Conservation (phyloP, 139 green algal genomes). For the Microglena sp. region DNA sequence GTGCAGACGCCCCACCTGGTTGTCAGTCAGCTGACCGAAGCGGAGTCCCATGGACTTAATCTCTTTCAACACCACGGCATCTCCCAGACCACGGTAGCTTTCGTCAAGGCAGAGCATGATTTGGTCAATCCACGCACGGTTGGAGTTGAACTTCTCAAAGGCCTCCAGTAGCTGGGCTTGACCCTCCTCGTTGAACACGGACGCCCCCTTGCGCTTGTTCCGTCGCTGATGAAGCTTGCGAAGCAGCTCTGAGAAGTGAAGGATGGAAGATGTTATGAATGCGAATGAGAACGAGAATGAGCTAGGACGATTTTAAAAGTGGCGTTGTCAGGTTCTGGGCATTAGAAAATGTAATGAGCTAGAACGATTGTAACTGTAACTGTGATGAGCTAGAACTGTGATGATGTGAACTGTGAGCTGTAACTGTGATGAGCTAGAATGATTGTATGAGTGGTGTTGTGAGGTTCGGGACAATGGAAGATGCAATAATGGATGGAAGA, state of each 20-base stretch:
- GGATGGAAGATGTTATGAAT: not conserved
- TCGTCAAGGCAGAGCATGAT: not conserved
- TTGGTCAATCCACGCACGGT: conserved; percentile 16
- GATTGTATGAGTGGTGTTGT: too few relatives aligned
- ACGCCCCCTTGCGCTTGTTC: not conserved
- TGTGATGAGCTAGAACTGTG: too few relatives aligned
- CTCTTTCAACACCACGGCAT: conserved; percentile 9
- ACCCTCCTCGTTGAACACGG: conserved; percentile 5
- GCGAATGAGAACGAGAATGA: too few relatives aligned
- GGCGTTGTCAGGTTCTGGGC: too few relatives aligned
- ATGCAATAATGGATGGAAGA: too few relatives aligned
- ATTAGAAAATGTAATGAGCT: too few relatives aligned
- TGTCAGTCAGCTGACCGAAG: conserved; percentile 26
- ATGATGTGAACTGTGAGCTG: too few relatives aligned
- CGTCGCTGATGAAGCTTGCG: conserved; percentile 4
- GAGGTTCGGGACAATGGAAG: too few relatives aligned
- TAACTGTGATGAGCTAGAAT: too few relatives aligned
- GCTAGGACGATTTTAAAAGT: too few relatives aligned
- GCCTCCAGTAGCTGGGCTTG: conserved; percentile 2
- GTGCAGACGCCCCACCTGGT: conserved; percentile 24
- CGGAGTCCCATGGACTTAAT: conserved; percentile 26
- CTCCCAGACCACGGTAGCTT: not conserved
- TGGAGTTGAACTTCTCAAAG: conserved; percentile 30
- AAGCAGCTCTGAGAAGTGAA: conserved; percentile 5
- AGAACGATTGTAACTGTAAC: too few relatives aligned